Percentiles rank a stretch among this genome's conserved stretches.
phyloP scores from a whole-genome alignment of 495 filamentous ascomycete genomes.

The Rhizodiscina lignyota region DNA sequence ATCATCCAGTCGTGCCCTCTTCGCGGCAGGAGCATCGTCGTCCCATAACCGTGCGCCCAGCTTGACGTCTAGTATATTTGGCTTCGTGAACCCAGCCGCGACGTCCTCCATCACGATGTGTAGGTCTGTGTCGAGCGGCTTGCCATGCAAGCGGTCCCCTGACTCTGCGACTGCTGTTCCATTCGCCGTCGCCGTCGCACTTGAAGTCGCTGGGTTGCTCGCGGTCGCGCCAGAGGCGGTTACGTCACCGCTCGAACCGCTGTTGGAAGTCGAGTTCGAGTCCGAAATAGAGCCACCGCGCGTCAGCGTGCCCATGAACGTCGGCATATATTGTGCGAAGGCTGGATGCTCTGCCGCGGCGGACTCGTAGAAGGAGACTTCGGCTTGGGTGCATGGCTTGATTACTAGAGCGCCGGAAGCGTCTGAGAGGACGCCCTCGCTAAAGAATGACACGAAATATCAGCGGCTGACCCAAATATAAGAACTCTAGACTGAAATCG shows the following conservation, averaged over 20 bases:
- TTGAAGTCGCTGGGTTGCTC: slow-evolving; percentile 5
- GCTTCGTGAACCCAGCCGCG: slow-evolving; percentile 60
- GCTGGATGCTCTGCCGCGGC: slow-evolving; percentile 43
- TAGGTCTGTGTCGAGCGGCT: slow-evolving; percentile 40
- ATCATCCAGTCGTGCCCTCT: slow-evolving; percentile 63
- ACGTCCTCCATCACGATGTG: slow-evolving; percentile 83
- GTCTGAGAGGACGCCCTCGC: slow-evolving; percentile 83
- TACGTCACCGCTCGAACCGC: too few relatives aligned
- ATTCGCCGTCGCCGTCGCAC: slow-evolving; percentile 3
- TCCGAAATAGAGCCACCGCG: slow-evolving; percentile 22
- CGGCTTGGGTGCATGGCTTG: slow-evolving; percentile 78
- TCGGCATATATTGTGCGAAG: slow-evolving; percentile 67
- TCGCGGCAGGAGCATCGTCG: slow-evolving; percentile 45
- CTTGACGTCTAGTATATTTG: slow-evolving; percentile 93
- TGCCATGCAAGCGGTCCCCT: slow-evolving; percentile 32
- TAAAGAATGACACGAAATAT: too few relatives aligned
- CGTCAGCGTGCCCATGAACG: slow-evolving; percentile 61
- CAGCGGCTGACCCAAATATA: too few relatives aligned
- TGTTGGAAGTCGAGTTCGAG: neutral
- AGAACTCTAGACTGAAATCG: too few relatives aligned
- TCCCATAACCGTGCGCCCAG: slow-evolving; percentile 78
- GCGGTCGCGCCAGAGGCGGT: slow-evolving; percentile 5
- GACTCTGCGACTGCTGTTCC: slow-evolving; percentile 5
- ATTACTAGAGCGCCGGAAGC: slow-evolving; percentile 72
- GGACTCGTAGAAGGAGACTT: slow-evolving; percentile 87